Base-by-base conservation (phyloP, 495 filamentous ascomycete genomes). In the Hapsidospora chrysogenum region DNA sequence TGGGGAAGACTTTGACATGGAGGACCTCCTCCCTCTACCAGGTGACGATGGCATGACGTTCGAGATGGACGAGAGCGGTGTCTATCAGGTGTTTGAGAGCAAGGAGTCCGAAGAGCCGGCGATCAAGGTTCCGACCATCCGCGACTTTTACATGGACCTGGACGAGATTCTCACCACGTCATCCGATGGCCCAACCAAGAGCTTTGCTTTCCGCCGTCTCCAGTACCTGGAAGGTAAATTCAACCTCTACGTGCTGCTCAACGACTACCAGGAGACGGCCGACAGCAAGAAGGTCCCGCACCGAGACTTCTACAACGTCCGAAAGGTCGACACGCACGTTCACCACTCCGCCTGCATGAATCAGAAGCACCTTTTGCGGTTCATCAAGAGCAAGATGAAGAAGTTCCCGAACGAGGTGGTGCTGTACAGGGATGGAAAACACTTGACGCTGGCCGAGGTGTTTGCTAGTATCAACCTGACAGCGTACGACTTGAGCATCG, bases 311-410 rank as follows among this genome's bases (percentile, higher is more conserved):
- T 97, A 97, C 60, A 97, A 97, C 49, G 89, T 97, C 33, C 70
- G 89, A 41, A 97, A 97, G 54, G 92, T 97, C 16, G 89, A 97
- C 54, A 97, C 89, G 10, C 89, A 97, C 65, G 89, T 97, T 40
- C 89, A 97, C 53, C 89, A 97, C 53, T 97, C 89, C 4, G 92
- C 89, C 26, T 96, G 92, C 53, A 97, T 97, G 89, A 97, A 96
- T 53, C 89, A 96, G 60, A 97, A 97, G 50, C 89, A 97, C 65
- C 61, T 97, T 28, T 65, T 97, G 40, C 80, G 89, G 26, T 97
- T 96, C 56, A 97, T 97, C 58, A 97, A 97, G 56, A 92, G 83
- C 61, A 96, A 95, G 57, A 93, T 97, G 80, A 93, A 94, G 66
- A 96, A 92, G 51, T 87, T 66, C 4, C 85, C 84, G 3, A 79